phyloP scores from a whole-genome alignment of 148 eudicot genomes.

The Limonium bicolor region DNA sequence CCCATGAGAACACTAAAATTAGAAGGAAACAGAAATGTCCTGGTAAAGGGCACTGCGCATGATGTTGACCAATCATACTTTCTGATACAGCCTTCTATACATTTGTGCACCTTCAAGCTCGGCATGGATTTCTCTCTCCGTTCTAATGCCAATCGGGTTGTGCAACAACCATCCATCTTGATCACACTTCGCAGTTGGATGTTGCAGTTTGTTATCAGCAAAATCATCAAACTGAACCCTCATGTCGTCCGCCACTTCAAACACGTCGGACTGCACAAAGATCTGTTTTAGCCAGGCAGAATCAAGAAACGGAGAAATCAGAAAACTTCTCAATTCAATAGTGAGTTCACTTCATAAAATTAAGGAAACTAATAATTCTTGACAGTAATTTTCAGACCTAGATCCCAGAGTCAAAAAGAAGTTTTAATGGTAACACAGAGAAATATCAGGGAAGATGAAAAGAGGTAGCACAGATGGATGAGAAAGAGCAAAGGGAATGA shows the following conservation, averaged over 20 bases:
- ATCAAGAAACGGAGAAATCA: too few relatives aligned
- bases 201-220: constrained; percentile 26
- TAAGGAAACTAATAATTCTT: not conserved
- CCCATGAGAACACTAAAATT: too few relatives aligned
- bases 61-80: too few relatives aligned
- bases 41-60: too few relatives aligned
- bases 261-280: constrained; percentile 80
- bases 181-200: constrained; percentile 28
- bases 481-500: not conserved
- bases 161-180: constrained; percentile 64
- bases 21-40: too few relatives aligned
- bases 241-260: constrained; percentile 88
- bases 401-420: too few relatives aligned
- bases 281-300: constrained; percentile 45
- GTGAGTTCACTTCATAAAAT: not conserved
- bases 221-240: constrained; percentile 55
- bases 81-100: constrained; percentile 73
- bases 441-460: too few relatives aligned
- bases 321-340: not conserved
- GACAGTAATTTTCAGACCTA: too few relatives aligned
- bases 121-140: constrained; percentile 88
- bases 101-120: constrained; percentile 72
- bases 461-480: not conserved
- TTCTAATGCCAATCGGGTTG: constrained; percentile 84
- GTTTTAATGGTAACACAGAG: too few relatives aligned